Conservation (phyloP, 805 yeast species). For the Saturnispora mendoncae region DNA sequence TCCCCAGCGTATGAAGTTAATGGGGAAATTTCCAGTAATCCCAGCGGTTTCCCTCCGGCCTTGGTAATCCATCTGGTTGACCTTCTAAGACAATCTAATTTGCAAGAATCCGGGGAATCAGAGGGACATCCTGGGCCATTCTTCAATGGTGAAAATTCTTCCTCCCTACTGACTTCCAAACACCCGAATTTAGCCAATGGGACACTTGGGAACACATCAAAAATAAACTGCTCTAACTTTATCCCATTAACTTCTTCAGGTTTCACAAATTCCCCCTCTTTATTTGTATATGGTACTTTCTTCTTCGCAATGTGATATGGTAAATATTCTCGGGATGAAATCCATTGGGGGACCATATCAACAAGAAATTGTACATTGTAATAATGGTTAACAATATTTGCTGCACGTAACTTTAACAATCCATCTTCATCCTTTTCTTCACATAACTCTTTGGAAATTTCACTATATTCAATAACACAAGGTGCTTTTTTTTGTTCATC, state of each 20-base stretch:
- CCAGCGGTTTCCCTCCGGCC: constrained; percentile 56
- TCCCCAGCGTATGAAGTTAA: constrained; percentile 69
- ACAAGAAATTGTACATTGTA: constrained; percentile 72
- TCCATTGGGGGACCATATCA: constrained; percentile 59
- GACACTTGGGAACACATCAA: constrained; percentile 86
- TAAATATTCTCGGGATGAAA: constrained; percentile 49
- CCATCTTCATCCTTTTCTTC: constrained; percentile 46
- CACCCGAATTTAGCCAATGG: constrained; percentile 71
- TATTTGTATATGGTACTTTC: constrained; percentile 56
- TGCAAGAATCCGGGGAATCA: constrained; percentile 82
- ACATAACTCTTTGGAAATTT: constrained; percentile 68
- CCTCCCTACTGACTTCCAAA: constrained; percentile 76
- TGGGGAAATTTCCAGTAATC: constrained; percentile 69
- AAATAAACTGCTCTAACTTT: constrained; percentile 92
- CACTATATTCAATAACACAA: constrained; percentile 92
- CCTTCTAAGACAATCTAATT: constrained; percentile 51
- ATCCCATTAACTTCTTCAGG: constrained; percentile 85
- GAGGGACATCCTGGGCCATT: constrained; percentile 76
- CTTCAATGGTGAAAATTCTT: constrained; percentile 90
- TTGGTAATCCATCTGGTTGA: constrained; percentile 65
- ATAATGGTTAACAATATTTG: constrained; percentile 95
- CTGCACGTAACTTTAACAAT: constrained; percentile 70
- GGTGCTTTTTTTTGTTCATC: constrained; percentile 53
- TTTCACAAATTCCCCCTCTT: constrained; percentile 37
- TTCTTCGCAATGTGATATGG: constrained; percentile 96